A percentile compares a stretch with the other conserved stretches of the same genome.
Conservation (phyloP, 768 basidiomycete species). For the Pholiota conissans region DNA sequence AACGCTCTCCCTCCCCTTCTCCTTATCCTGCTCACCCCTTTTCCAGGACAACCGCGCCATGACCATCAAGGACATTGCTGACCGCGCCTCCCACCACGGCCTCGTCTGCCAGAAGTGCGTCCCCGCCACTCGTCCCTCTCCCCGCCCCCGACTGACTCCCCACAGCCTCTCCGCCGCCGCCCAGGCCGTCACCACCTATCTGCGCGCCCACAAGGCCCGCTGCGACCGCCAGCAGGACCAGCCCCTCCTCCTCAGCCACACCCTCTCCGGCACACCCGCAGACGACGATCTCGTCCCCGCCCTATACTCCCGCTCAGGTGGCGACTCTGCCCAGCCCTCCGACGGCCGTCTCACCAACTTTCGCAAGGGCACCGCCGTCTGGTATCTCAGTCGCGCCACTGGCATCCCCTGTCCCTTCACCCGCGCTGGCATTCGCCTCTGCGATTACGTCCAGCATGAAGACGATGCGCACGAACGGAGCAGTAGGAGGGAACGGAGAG, state of each 20-base stretch:
- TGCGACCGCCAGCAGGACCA: conserved; percentile 72
- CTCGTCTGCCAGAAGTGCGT: conserved; percentile 74
- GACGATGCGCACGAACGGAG: neutral
- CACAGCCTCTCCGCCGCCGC: conserved; percentile 73
- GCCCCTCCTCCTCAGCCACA: conserved; percentile 71
- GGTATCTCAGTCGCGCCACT: conserved; percentile 76
- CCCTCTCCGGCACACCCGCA: conserved; percentile 65
- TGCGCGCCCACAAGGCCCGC: conserved; percentile 69
- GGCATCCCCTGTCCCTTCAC: conserved; percentile 78
- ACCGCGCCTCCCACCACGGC: conserved; percentile 63
- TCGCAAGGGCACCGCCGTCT: conserved; percentile 75
- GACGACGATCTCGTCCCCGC: conserved; percentile 78
- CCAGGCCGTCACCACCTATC: conserved; percentile 83
- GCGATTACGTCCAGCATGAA: conserved; percentile 51
- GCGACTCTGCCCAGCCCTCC: conserved; percentile 47
- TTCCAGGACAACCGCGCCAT: conserved; percentile 80
- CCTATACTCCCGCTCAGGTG: conserved; percentile 68
- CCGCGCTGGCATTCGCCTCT: conserved; percentile 69
- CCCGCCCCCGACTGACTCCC: conserved; percentile 13
- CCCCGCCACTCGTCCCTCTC: conserved; percentile 6
- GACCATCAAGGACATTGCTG: conserved; percentile 85
- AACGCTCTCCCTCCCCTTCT: conserved; percentile 9
- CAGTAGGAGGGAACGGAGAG: neutral
- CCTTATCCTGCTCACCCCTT: conserved; percentile 17
- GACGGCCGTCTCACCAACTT: conserved; percentile 66